Base-by-base conservation (phyloP, 73 alveolate genomes). In the Halteria grandinella region DNA sequence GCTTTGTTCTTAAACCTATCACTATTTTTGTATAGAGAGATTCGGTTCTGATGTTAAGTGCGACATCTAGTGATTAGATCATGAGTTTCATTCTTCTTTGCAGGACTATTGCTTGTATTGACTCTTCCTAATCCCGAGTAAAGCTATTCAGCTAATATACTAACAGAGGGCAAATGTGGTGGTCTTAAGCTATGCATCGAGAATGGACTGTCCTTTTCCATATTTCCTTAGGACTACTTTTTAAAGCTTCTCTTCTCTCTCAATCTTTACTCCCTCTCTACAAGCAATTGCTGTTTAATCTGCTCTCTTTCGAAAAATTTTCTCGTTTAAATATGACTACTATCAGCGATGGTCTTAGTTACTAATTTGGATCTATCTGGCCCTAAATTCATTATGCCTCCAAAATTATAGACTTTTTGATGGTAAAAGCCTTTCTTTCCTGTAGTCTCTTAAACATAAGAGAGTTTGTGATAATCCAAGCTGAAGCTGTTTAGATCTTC, bases 301-400 rank as follows among this genome's bases (percentile, higher is more conserved):
- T 57, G 12, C 36, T 57, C 74, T 57, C 74, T 57, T 57, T 57
- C 55, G 18, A 57, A 57, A 39, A 57, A 57, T 31, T 57, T 57
- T 18, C 36, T 12, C 14, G 74, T 57, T 31, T 57, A 31, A 2
- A 57, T 57, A 33, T 54, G 10, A 34, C 74, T 57, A 18, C 74
- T 57, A 57, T 57, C 74, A 31, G 74, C 74, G 36, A 57, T 57
- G 4, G 74, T 57, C 57, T 57, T 57, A 12, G 74, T 57, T 29
- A 57, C n/a, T 57, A 57, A 12, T 29, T 20, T 29, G 31, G 55
- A 33, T 6, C 29, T 23, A 6, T 57, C 74, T 2, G 31, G 33
- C 14, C 36, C 54, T 18, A 33, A n/a, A 17, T 33, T 57, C 54
- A 33, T 57, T n/a, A 57, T 4, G 36, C 36, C 36, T 3, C 36